Conservation (phyloP, 2,329 filamentous ascomycete species). For the Aureobasidium lini region DNA sequence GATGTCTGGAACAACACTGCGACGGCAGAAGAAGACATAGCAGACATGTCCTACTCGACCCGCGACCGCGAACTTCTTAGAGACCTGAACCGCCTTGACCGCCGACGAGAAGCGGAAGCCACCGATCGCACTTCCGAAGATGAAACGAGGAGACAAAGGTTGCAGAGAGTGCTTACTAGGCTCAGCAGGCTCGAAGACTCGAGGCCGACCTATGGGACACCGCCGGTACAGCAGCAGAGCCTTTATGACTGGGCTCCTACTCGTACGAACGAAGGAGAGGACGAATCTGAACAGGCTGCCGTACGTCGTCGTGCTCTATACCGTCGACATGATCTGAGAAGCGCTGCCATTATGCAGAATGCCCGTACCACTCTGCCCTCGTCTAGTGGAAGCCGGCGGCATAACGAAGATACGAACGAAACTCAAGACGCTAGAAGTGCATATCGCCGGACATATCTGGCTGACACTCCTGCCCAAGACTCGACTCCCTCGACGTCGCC, state of each 20-base stretch:
- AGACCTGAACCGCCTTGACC: constrained; percentile 8
- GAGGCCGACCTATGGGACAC: constrained; percentile 43
- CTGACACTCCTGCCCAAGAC: constrained; percentile 24
- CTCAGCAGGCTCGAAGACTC: constrained; percentile 38
- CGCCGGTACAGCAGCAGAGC: constrained; percentile 42
- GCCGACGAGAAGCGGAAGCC: constrained; percentile 7
- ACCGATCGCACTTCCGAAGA: constrained; percentile 25
- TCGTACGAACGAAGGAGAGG: constrained; percentile 28
- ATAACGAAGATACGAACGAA: constrained; percentile 17
- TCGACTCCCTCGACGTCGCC: not conserved
- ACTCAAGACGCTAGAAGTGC: constrained; percentile 19
- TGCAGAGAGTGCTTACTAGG: constrained; percentile 40
- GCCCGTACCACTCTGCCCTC: constrained; percentile 21
- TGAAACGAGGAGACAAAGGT: constrained; percentile 32
- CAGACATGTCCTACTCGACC: not conserved
- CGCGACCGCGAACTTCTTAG: constrained; percentile 3
- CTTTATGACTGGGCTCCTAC: constrained; percentile 56
- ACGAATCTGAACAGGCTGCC: constrained; percentile 31
- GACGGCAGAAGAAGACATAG: not conserved
- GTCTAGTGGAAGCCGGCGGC: constrained; percentile 26
- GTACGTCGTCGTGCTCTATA: constrained; percentile 32
- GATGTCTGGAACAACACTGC: not conserved
- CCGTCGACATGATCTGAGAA: constrained; percentile 23
- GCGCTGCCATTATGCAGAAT: constrained; percentile 26
- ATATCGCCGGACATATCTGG: constrained; percentile 27